Evolutionary conservation across 345 rosid species (phyloP).

Genomic region (Turritis glabra): DNA sequence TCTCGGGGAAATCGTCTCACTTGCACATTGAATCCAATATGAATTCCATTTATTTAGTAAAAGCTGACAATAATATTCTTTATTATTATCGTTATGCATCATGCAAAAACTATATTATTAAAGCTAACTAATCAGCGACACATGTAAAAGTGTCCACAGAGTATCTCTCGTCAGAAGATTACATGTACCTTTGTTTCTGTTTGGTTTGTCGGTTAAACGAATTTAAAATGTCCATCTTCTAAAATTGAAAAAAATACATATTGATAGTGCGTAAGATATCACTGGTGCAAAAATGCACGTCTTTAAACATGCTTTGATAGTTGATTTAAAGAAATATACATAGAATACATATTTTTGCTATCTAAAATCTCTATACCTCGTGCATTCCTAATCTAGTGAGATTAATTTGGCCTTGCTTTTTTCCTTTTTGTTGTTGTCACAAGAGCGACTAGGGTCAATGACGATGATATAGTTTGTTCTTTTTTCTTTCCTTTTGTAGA

Average conservation of each 20-base stretch:
- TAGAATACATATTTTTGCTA: neutral
- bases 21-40: neutral
- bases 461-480: neutral
- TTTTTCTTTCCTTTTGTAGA: no score
- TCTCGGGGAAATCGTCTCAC: neutral
- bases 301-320: neutral
- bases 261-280: neutral
- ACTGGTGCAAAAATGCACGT: constrained; percentile 10
- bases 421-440: no score
- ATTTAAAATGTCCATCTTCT: constrained; percentile 7
- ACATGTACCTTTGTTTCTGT: constrained; percentile 16
- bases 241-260: neutral
- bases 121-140: constrained; percentile 24
- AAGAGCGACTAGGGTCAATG: neutral
- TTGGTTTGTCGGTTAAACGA: constrained; percentile 16
- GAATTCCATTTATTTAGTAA: neutral
- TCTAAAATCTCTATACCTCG: neutral
- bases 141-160: constrained; percentile 12
- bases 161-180: constrained; percentile 28
- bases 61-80: constrained; percentile 12
- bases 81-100: constrained; percentile 1
- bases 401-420: neutral
- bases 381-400: neutral
- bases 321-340: no score
- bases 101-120: constrained; percentile 13